Conservation (phyloP, 2,329 filamentous ascomycete species). For the Aspergillus fischeri region DNA sequence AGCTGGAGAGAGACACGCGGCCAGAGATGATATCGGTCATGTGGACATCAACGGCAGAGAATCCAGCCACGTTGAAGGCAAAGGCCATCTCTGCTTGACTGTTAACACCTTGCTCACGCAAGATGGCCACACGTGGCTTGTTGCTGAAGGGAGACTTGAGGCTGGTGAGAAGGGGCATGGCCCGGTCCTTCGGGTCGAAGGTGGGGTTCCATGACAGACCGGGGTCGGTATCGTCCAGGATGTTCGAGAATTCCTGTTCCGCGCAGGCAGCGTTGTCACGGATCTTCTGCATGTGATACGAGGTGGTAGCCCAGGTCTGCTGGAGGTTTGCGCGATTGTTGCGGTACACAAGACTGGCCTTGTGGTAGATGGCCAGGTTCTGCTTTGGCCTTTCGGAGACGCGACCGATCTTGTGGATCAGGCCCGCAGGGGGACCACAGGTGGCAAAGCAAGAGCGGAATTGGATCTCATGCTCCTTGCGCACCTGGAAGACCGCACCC, state of each 20-base stretch:
- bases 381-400: slow-evolving; percentile 67
- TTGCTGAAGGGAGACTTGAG: slow-evolving; percentile 56
- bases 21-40: slow-evolving; percentile 87
- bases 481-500: slow-evolving; percentile 92
- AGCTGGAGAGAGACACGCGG: slow-evolving; percentile 73
- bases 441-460: slow-evolving; percentile 91
- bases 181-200: slow-evolving; percentile 73
- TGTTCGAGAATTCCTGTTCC: slow-evolving; percentile 72
- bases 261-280: slow-evolving; percentile 86
- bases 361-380: slow-evolving; percentile 70
- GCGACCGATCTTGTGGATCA: slow-evolving; percentile 80
- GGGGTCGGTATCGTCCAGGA: slow-evolving; percentile 71
- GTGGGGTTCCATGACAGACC: slow-evolving; percentile 81
- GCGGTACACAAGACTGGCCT: slow-evolving; percentile 63
- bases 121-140: slow-evolving; percentile 78
- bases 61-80: slow-evolving; percentile 85
- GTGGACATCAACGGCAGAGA: slow-evolving; percentile 88
- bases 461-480: slow-evolving; percentile 73
- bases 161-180: slow-evolving; percentile 63
- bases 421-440: slow-evolving; percentile 73
- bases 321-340: slow-evolving; percentile 71
- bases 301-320: slow-evolving; percentile 83
- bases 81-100: slow-evolving; percentile 98
- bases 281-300: slow-evolving; percentile 83
- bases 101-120: slow-evolving; percentile 94